Evolutionary conservation across 2,329 filamentous ascomycete species (phyloP).

Genomic region (Aspergillus intermedius): DNA sequence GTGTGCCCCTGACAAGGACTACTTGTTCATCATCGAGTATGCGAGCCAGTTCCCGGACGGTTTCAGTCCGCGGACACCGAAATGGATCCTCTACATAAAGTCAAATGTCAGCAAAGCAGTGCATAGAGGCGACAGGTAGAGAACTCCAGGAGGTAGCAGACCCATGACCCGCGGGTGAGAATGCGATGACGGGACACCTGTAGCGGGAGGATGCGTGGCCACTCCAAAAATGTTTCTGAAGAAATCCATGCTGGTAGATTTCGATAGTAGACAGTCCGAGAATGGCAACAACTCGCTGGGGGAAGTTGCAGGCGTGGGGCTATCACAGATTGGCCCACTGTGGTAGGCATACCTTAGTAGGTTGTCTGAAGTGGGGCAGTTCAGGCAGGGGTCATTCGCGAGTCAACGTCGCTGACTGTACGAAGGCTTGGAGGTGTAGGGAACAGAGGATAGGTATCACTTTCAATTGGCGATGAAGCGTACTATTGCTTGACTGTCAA

Average conservation of each 20-base stretch:
- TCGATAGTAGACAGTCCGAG: not conserved
- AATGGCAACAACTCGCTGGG: not conserved
- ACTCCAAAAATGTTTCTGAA: not conserved
- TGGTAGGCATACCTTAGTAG: not conserved
- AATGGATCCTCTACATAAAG: not conserved
- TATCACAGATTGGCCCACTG: not conserved
- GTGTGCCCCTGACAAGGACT: conserved; percentile 3
- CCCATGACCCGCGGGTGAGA: not conserved
- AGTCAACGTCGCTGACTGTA: not conserved
- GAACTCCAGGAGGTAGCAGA: not conserved
- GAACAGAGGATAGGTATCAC: not conserved
- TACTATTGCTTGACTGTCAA: not conserved
- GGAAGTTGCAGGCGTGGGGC: not conserved
- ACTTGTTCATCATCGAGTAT: conserved; percentile 4
- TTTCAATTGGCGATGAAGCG: not conserved
- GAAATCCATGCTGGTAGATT: not conserved
- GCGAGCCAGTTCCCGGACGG: conserved; percentile 1
- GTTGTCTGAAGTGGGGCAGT: not conserved
- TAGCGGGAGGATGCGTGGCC: not conserved
- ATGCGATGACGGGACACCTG: not conserved
- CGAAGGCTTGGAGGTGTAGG: not conserved
- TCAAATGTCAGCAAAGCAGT: not conserved
- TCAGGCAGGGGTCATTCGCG: not conserved
- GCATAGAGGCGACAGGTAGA: not conserved
- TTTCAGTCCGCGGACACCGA: not conserved